phyloP scores from a whole-genome alignment of 129 eudicot species.

The Logfia minima region DNA sequence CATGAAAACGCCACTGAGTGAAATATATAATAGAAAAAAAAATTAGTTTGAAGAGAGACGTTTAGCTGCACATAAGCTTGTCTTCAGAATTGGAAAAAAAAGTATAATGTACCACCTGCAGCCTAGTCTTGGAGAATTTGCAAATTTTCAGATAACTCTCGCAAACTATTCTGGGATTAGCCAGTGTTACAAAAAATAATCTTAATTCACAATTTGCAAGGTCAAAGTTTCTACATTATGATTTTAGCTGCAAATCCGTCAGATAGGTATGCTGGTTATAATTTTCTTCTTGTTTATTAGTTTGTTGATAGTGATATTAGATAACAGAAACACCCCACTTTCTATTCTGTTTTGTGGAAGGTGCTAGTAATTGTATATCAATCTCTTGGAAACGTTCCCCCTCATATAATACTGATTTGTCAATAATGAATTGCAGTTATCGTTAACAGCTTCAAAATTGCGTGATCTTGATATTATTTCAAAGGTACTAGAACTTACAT shows the following conservation, averaged over 20 bases:
- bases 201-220: slow-evolving; percentile 1
- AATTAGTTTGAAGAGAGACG: background rate
- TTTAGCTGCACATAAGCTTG: background rate
- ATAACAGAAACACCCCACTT: background rate
- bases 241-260: background rate
- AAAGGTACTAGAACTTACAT: slow-evolving; percentile 56
- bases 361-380: slow-evolving; percentile 1
- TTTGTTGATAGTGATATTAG: slow-evolving; percentile 12
- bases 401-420: slow-evolving; percentile 17
- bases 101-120: background rate
- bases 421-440: slow-evolving; percentile 55
- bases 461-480: slow-evolving; percentile 76
- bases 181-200: background rate
- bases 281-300: background rate
- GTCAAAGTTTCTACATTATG: background rate
- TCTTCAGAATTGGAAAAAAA: background rate
- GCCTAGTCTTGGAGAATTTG: background rate
- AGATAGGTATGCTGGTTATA: background rate
- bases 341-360: slow-evolving; percentile 1
- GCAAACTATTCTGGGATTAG: background rate
- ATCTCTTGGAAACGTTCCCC: slow-evolving; percentile 17
- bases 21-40: background rate
- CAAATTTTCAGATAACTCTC: background rate
- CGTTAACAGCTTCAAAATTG: slow-evolving; percentile 76
- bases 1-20: background rate